Conservation (phyloP, 1,284 basidiomycete species). For the Spongispora temasekensis region DNA sequence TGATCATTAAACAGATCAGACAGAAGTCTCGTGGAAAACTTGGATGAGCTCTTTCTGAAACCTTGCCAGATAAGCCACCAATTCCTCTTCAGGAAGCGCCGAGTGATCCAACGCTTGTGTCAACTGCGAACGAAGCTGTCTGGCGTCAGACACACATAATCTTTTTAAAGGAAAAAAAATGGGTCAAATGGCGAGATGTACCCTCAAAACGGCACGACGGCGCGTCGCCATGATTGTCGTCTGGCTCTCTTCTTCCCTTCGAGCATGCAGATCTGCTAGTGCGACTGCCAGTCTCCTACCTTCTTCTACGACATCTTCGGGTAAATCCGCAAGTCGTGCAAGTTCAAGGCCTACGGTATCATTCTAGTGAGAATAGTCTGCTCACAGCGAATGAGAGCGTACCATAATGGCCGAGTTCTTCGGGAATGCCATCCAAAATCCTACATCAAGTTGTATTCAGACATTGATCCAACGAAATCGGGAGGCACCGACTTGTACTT, state of each 20-base stretch:
- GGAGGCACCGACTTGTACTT: constrained; percentile 68
- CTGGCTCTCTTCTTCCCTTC: constrained; percentile 58
- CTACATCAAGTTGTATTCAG: constrained; percentile 30
- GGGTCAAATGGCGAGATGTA: constrained; percentile 36
- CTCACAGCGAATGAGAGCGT: constrained; percentile 4
- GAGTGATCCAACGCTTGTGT: constrained; percentile 70
- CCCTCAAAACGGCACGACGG: constrained; percentile 69
- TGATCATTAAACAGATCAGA: constrained; percentile 16
- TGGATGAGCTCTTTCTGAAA: constrained; percentile 70
- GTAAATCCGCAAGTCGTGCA: constrained; percentile 81
- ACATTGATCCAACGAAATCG: not conserved
- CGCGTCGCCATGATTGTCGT: constrained; percentile 59
- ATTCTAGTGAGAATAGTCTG: not conserved
- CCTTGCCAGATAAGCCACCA: constrained; percentile 60
- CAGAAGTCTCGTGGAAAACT: constrained; percentile 44
- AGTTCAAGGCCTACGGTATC: constrained; percentile 74
- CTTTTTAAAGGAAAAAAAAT: not conserved
- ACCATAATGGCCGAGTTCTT: constrained; percentile 70
- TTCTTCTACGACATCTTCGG: constrained; percentile 62
- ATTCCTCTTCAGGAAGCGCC: constrained; percentile 64
- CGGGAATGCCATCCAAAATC: constrained; percentile 64
- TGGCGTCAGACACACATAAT: not conserved
- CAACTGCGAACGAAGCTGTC: constrained; percentile 70
- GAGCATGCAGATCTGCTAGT: constrained; percentile 61
- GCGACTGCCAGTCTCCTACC: constrained; percentile 61